Percentiles rank a stretch among this genome's conserved stretches.
phyloP scores from a whole-genome alignment of 345 rosid species.

The Rhodamnia argentea region DNA sequence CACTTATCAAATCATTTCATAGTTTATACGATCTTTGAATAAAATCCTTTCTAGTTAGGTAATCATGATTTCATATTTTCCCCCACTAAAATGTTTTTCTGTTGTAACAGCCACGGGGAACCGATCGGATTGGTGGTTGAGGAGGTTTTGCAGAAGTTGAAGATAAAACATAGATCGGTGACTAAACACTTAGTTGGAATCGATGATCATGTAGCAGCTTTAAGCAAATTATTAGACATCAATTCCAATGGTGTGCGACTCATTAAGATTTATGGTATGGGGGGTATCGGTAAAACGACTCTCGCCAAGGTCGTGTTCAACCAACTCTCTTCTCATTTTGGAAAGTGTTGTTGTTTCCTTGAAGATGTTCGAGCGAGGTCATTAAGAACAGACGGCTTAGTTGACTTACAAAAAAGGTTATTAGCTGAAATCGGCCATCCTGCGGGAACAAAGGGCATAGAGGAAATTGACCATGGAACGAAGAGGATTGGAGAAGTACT shows the following conservation, averaged over 20 bases:
- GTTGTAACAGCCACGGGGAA: background rate
- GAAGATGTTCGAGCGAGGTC: background rate
- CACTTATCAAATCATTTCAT: background rate
- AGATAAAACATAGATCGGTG: background rate
- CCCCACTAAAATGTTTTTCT: background rate
- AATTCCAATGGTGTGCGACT: background rate
- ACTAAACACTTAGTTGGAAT: background rate
- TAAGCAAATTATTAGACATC: background rate
- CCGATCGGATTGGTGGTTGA: background rate
- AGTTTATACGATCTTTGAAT: background rate
- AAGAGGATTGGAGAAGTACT: background rate
- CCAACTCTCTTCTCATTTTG: background rate
- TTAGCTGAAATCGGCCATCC: background rate
- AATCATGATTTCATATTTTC: background rate
- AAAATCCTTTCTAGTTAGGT: background rate
- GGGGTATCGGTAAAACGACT: background rate
- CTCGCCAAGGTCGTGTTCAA: background rate
- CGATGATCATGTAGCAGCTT: background rate
- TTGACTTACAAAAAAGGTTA: background rate
- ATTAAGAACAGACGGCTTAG: background rate
- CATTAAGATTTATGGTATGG: background rate
- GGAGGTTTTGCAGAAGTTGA: accelerated
- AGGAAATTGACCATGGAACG: background rate
- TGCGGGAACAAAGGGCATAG: accelerated
- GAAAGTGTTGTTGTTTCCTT: background rate